Conservation (phyloP, 176 grass and related monocot genomes). For the Avena eriantha region DNA sequence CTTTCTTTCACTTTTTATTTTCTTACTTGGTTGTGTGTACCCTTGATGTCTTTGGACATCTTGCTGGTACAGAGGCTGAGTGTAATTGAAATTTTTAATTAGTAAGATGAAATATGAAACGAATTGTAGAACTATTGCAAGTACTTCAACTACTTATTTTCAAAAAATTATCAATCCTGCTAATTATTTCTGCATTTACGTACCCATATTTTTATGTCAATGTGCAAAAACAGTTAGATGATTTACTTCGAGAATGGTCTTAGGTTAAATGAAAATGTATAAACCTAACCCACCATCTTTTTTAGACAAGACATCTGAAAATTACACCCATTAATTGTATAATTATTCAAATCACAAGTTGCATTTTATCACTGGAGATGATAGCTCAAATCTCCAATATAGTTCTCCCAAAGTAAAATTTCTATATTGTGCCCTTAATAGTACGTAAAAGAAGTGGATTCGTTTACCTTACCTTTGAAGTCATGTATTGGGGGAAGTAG, state of each 20-base stretch:
- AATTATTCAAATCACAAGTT: not conserved
- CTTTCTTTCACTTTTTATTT: too few relatives aligned
- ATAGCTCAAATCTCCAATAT: not conserved
- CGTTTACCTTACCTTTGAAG: conserved; percentile 8
- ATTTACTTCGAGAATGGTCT: not conserved
- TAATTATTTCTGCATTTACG: not conserved
- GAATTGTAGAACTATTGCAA: not conserved
- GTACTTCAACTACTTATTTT: not conserved
- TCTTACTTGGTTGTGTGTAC: too few relatives aligned
- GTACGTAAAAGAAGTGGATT: not conserved
- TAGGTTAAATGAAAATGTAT: not conserved
- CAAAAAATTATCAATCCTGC: not conserved
- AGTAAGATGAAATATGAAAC: too few relatives aligned
- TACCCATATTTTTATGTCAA: not conserved
- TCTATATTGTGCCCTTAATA: not conserved
- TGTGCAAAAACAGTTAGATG: not conserved
- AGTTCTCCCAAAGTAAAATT: not conserved
- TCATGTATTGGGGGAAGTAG: not conserved
- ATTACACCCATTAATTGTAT: not conserved
- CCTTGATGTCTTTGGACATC: too few relatives aligned
- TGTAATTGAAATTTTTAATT: not conserved
- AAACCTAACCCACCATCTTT: not conserved
- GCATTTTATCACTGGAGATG: not conserved
- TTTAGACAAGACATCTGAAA: conserved; percentile 41
- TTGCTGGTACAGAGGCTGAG: too few relatives aligned